These are phyloP conservation scores for Mycosphaerella arachidis DNA, from an alignment of 2,329 filamentous ascomycete genomes.

Conservation along the genomic window DNA sequence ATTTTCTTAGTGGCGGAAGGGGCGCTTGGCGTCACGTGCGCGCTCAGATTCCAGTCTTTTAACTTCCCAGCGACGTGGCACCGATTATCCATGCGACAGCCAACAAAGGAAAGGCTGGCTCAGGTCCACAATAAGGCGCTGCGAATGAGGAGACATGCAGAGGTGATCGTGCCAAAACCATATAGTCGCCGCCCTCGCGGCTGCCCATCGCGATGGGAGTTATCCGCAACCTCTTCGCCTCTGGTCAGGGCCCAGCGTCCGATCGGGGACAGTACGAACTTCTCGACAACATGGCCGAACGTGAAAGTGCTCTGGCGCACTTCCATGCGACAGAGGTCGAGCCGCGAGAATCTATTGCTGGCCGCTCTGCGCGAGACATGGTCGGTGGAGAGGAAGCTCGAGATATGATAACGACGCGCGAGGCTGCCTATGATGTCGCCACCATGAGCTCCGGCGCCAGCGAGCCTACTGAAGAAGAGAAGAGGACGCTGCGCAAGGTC, in stretches of 20 bases:
- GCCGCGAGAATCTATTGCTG: background rate
- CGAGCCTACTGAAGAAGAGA: conserved; percentile 40
- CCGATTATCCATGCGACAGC: background rate
- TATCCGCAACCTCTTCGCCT: conserved; percentile 5
- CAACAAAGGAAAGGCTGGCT: background rate
- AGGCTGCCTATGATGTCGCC: background rate
- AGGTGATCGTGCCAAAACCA: background rate
- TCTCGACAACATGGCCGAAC: conserved; percentile 4
- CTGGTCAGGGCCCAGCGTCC: conserved; percentile 1
- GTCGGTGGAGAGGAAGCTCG: background rate
- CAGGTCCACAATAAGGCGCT: background rate
- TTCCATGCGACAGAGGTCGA: background rate
- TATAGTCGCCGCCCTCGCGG: background rate
- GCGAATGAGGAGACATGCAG: background rate
- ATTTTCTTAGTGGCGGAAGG: background rate
- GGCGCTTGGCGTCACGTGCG: background rate
- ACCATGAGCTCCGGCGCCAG: conserved; percentile 19
- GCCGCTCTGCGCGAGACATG: background rate
- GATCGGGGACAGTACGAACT: conserved; percentile 18
- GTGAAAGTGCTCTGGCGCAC: background rate
- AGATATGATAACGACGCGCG: background rate
- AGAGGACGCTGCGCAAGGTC: conserved; percentile 39
- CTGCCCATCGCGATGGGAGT: conserved; percentile 7
- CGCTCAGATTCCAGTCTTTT: background rate
- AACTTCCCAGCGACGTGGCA: background rate